phyloP scores from a whole-genome alignment of 2,329 filamentous ascomycete species.

The Sclerotinia spermophila region DNA sequence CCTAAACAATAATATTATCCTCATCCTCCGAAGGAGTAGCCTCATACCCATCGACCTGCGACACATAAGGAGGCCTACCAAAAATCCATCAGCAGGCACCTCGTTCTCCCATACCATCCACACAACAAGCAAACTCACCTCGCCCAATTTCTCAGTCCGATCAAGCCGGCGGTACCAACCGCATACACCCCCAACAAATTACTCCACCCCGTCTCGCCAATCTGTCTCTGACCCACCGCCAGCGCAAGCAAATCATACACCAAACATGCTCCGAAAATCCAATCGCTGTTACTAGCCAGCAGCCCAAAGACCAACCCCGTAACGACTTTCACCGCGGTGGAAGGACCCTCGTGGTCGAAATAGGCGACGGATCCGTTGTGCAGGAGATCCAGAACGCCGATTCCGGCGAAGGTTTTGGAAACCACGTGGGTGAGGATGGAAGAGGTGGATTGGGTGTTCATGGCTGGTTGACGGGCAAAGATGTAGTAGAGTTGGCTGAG shows the following conservation, averaged over 20 bases:
- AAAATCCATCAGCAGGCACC: slow-evolving; percentile 18
- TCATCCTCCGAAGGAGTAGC: slow-evolving; percentile 23
- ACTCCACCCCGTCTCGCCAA: slow-evolving; percentile 46
- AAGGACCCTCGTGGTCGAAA: slow-evolving; percentile 47
- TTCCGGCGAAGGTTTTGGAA: slow-evolving; percentile 57
- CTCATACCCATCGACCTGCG: slow-evolving; percentile 24
- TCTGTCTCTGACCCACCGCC: slow-evolving; percentile 49
- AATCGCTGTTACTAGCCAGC: slow-evolving; percentile 50
- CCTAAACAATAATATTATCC: not conserved
- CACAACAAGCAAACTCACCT: slow-evolving; percentile 42
- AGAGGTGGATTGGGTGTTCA: slow-evolving; percentile 48
- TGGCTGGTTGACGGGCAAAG: slow-evolving; percentile 45
- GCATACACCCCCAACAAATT: slow-evolving; percentile 50
- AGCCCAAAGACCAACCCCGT: slow-evolving; percentile 53
- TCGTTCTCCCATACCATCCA: too few species aligned
- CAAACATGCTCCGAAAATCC: slow-evolving; percentile 57
- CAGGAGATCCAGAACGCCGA: slow-evolving; percentile 55
- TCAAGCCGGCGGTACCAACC: slow-evolving; percentile 36
- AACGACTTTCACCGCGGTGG: slow-evolving; percentile 45
- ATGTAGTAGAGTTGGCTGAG: slow-evolving; percentile 53
- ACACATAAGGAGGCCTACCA: slow-evolving; percentile 28
- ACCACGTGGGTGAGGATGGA: slow-evolving; percentile 57
- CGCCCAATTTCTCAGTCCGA: slow-evolving; percentile 49
- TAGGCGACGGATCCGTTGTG: slow-evolving; percentile 57
- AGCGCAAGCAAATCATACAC: slow-evolving; percentile 56